Evolutionary conservation across 2,329 filamentous ascomycete species (phyloP), one percentile per base, ranked within the genome.

Genomic region (Fusarium coffeatum): DNA sequence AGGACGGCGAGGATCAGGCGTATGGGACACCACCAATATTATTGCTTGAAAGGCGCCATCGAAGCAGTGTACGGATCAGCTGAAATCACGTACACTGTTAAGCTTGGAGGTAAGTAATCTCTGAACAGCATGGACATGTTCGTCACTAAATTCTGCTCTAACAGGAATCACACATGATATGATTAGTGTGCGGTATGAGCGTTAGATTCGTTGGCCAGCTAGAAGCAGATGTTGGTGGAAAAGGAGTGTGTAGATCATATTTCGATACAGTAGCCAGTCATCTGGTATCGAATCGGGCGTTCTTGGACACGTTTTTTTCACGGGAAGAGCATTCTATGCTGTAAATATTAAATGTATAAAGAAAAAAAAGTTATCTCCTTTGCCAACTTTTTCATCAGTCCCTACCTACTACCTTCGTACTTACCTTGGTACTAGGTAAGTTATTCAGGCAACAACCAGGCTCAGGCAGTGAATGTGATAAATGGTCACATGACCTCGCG

Each of bases 11-110:
- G 70, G n/a, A 75, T 76, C 54, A 77, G 68, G 8, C 73, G 76
- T 47, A 78, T 81, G 75, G 79, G 79, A 6, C 75, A 72, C 63
- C 78, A 81, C 57, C 76, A 76, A 27, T 81, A 81, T 55, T 80
- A 79, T 62, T 80, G 78, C 54, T 58, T 81, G 43, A 74, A 74
- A 45, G 79, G 79, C 8, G 78, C 72, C 8, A 80, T 81, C 37
- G 78, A 81, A 51, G 79, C 79, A 54, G 76, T 69, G 30, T 81
- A 81, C 61, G 78, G 75, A n/a, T 80, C 79, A 49, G 79, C 79
- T 50, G 78, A 79, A 69, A 76, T 81, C 59, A 80, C 77, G 16
- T 81, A 81, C 66, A 74, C 71, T 8, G 76, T 79, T 11, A 79
- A 80, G 59, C 78, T 81, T 41, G 79, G 78, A 76, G 79, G 79